Base-by-base conservation (phyloP, 2,329 filamentous ascomycete species). In the Paraconiothyrium brasiliense region DNA sequence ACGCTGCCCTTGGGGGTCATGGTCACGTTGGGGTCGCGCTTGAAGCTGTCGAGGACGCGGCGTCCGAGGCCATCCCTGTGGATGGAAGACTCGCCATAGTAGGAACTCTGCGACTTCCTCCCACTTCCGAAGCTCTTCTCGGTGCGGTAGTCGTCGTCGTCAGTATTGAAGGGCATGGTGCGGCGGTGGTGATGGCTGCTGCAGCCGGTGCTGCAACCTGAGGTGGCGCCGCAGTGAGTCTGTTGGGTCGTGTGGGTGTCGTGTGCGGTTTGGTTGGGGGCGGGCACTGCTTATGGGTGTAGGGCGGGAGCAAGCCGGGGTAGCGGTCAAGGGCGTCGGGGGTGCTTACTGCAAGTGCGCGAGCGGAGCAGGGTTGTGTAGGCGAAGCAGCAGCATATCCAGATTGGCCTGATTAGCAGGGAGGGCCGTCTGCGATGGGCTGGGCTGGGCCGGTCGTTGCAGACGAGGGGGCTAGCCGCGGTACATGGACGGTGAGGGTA, bases 1-100 rank as follows among this genome's bases (percentile, higher is more conserved):
- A 84, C 71, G 30, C 76, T 74, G 27, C 79, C 80, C 64, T 80
- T 79, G 4, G 82, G 82, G 41, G 81, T 84, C 50, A 83, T 79
- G 58, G 78, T 85, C 51, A 71, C 71, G 52, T 76, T 78, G 10
- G 76, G 77, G 56, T 79, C 76, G 41, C 77, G 62, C 63, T 75
- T 76, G 71, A 79, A 79, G 65, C 77, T 79, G 66, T 79, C 77
- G 57, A 79, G 61, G 24, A 79, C 64, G 86, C 88, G 68, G 57
- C 73, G 67, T 24, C 72, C 75, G 10, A 78, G 64, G 39, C 72
- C 68, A 6, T 75, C 72, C 22, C 72, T 62, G 64, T 77, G 75
- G 20, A 67, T 61, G 7, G 73, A 74, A 14, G 75, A 76, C 62
- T 79, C 73, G 65, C 76, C 78, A 77, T 78, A 79, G 68, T 76